phyloP scores from a whole-genome alignment of 73 alveolate species.

The Paramecium tetraurelia region DNA sequence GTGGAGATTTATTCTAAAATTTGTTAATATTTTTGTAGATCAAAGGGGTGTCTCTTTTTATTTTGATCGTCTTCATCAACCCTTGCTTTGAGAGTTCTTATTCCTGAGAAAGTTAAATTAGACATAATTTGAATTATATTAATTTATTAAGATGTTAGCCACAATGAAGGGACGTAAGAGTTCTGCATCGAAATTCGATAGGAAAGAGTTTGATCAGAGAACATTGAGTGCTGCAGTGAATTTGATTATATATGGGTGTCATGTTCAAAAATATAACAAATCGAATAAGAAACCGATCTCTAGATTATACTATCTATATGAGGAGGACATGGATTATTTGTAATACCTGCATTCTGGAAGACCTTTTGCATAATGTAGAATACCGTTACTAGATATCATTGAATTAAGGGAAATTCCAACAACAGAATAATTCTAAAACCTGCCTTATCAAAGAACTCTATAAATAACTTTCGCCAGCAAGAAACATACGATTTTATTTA shows the following conservation, averaged over 20 bases:
- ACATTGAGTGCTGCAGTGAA: slow-evolving; percentile 13
- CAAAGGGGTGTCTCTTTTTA: background rate
- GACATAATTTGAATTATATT: slow-evolving; percentile 20
- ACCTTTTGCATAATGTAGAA: slow-evolving; percentile 11
- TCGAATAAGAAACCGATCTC: background rate
- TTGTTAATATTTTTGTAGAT: background rate
- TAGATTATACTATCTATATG: slow-evolving; percentile 22
- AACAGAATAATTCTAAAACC: background rate
- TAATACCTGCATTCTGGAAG: background rate
- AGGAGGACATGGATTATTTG: slow-evolving; percentile 26
- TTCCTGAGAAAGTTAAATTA: background rate
- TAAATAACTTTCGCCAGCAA: slow-evolving; percentile 19
- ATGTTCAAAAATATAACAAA: slow-evolving; percentile 1
- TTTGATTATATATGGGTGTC: background rate
- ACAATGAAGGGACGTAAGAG: background rate
- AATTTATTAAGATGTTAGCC: background rate
- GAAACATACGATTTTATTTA: background rate
- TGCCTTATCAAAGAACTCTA: background rate
- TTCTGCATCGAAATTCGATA: background rate
- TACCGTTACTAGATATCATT: background rate
- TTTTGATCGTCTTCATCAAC: background rate
- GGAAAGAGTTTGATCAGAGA: background rate
- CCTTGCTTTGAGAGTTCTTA: background rate
- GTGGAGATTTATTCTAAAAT: background rate
- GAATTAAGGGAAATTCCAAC: slow-evolving; percentile 44